These are phyloP conservation scores for Mycogone perniciosa DNA, from an alignment of 2,329 filamentous ascomycete species.

Conservation along the genomic window DNA sequence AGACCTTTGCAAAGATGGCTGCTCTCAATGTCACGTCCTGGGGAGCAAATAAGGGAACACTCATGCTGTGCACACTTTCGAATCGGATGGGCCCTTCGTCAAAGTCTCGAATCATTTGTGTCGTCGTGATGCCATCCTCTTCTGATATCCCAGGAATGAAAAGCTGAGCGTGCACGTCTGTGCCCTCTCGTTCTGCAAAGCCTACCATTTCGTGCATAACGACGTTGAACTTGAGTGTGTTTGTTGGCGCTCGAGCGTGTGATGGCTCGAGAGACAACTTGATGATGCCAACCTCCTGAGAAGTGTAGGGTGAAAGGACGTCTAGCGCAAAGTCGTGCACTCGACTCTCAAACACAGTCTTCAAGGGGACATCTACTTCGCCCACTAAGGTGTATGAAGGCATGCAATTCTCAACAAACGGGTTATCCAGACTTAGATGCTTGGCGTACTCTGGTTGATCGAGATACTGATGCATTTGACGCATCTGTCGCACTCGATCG, in stretches of 20 bases:
- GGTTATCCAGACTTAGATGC: constrained; percentile 87
- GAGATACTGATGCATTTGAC: constrained; percentile 94
- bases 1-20: constrained; percentile 86
- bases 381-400: constrained; percentile 89
- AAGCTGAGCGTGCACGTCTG: constrained; percentile 92
- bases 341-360: constrained; percentile 86
- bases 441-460: constrained; percentile 92
- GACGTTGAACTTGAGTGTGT: constrained; percentile 94
- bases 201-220: constrained; percentile 95
- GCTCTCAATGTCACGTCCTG: constrained; percentile 72
- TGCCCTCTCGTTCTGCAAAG: constrained; percentile 92
- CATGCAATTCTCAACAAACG: constrained; percentile 86
- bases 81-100: constrained; percentile 90
- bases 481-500: constrained; percentile 82
- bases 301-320: constrained; percentile 86
- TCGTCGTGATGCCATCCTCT: constrained; percentile 87
- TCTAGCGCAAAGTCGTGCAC: constrained; percentile 93
- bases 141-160: constrained; percentile 89
- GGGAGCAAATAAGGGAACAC: constrained; percentile 67
- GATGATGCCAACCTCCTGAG: constrained; percentile 82
- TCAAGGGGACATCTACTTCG: constrained; percentile 85
- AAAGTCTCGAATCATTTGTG: constrained; percentile 88
- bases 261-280: constrained; percentile 89
- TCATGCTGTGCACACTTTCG: constrained; percentile 98
- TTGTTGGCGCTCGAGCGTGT: constrained; percentile 83